Conservation (phyloP, 2,329 filamentous ascomycete genomes). For the Colletotrichum spaethianum region DNA sequence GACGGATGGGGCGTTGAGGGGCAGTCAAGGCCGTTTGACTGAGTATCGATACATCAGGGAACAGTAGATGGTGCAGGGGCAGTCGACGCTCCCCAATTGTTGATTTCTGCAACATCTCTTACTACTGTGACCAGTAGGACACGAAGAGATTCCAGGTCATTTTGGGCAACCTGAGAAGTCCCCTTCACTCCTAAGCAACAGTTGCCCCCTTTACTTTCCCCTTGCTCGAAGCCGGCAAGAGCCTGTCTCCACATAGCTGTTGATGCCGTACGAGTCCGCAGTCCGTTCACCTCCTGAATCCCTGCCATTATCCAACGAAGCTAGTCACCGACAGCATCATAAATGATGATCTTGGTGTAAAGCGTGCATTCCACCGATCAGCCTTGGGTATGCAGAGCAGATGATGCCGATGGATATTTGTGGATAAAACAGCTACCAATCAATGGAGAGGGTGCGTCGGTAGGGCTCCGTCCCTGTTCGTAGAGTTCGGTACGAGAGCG, state of each 20-base stretch:
- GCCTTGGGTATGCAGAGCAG: not conserved
- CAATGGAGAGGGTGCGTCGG: not conserved
- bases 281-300: not conserved
- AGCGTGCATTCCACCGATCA: not conserved
- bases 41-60: not conserved
- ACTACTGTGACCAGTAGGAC: not conserved
- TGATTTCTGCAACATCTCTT: not conserved
- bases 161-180: not conserved
- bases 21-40: not conserved
- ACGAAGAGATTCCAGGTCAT: not conserved
- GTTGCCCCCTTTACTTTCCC: no score
- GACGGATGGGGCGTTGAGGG: not conserved
- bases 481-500: not conserved
- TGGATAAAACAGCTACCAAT: not conserved
- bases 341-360: conserved; percentile 15
- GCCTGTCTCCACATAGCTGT: not conserved
- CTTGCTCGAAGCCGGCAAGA: not conserved
- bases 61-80: not conserved
- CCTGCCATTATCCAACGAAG: not conserved
- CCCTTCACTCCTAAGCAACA: not conserved
- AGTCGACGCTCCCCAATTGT: not conserved
- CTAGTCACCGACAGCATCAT: not conserved
- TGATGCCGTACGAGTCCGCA: not conserved
- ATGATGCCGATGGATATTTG: not conserved
- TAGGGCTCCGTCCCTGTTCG: not conserved